These are phyloP conservation scores for Mycosphaerella arachidis DNA, from an alignment of 2,329 filamentous ascomycete species.

Conservation along the genomic window DNA sequence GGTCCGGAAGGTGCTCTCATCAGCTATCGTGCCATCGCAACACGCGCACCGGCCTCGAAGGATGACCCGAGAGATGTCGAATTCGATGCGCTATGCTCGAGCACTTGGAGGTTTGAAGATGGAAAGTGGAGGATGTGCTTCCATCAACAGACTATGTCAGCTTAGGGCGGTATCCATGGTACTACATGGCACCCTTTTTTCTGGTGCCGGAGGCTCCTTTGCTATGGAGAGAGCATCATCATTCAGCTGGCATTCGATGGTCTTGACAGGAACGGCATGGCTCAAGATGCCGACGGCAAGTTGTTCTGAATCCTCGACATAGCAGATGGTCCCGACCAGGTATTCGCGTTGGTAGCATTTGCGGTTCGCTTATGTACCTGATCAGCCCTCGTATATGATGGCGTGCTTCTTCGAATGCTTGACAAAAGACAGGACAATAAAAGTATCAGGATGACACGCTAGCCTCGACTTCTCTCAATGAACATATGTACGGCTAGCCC, in stretches of 20 bases:
- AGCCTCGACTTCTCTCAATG: not conserved
- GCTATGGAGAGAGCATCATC: not conserved
- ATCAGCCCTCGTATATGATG: too few species aligned
- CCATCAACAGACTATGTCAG: slow-evolving; percentile 29
- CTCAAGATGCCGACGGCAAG: too few species aligned
- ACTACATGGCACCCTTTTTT: too few species aligned
- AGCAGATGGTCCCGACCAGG: too few species aligned
- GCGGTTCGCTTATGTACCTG: too few species aligned
- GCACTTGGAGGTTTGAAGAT: slow-evolving; percentile 27
- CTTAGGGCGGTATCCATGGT: not conserved
- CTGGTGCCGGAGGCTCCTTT: too few species aligned
- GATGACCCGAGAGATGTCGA: slow-evolving; percentile 21
- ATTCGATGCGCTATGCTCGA: slow-evolving; percentile 30
- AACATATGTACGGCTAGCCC: not conserved
- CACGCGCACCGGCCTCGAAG: slow-evolving; percentile 15
- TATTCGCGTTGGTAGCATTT: too few species aligned
- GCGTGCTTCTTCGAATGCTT: too few species aligned
- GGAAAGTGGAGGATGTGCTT: slow-evolving; percentile 27
- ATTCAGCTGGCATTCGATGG: too few species aligned
- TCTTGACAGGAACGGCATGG: too few species aligned
- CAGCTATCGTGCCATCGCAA: slow-evolving; percentile 26
- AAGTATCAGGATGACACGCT: not conserved
- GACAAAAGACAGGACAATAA: too few species aligned
- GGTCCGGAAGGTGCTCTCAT: slow-evolving; percentile 27
- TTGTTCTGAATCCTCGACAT: too few species aligned